Conservation (phyloP, 1,284 basidiomycete genomes). For the Somion occarium region DNA sequence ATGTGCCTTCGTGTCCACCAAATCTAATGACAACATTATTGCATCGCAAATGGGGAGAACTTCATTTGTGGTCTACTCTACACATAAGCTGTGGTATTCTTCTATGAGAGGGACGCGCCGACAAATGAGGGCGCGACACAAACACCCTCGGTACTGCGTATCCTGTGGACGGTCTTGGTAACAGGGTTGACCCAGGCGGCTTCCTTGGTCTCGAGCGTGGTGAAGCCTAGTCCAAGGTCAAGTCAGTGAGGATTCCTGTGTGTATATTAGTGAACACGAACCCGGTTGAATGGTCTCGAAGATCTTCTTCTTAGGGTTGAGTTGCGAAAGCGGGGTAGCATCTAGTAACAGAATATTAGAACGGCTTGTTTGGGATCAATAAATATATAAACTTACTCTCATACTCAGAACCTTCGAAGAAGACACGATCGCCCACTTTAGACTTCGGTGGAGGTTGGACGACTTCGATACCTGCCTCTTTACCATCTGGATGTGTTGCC, state of each 20-base stretch:
- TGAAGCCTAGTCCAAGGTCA: constrained; percentile 57
- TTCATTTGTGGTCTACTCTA: no score
- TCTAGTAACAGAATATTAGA: constrained; percentile 34
- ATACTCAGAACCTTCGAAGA: constrained; percentile 86
- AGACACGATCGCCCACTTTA: constrained; percentile 87
- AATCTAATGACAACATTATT: no score
- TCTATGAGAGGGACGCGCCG: constrained; percentile 83
- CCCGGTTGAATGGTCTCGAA: constrained; percentile 93
- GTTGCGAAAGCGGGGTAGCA: constrained; percentile 68
- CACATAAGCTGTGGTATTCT: no score
- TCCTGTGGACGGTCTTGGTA: constrained; percentile 78
- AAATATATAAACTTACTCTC: constrained; percentile 50
- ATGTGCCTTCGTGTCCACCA: no score
- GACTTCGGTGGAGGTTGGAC: constrained; percentile 84
- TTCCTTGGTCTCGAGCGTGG: constrained; percentile 79
- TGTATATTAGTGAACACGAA: constrained; percentile 21
- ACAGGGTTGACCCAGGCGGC: constrained; percentile 88
- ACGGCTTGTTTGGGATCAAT: neutral
- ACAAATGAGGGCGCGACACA: constrained; percentile 80
- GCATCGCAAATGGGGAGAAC: no score
- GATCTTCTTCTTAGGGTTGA: constrained; percentile 98
- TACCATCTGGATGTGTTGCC: constrained; percentile 87
- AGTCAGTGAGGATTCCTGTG: constrained; percentile 5
- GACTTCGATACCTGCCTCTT: constrained; percentile 88
- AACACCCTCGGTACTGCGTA: constrained; percentile 81